A percentile compares a stretch with the other conserved stretches of the same genome.
phyloP scores from a whole-genome alignment of 768 basidiomycete species.

The Hemileccinum impolitum region DNA sequence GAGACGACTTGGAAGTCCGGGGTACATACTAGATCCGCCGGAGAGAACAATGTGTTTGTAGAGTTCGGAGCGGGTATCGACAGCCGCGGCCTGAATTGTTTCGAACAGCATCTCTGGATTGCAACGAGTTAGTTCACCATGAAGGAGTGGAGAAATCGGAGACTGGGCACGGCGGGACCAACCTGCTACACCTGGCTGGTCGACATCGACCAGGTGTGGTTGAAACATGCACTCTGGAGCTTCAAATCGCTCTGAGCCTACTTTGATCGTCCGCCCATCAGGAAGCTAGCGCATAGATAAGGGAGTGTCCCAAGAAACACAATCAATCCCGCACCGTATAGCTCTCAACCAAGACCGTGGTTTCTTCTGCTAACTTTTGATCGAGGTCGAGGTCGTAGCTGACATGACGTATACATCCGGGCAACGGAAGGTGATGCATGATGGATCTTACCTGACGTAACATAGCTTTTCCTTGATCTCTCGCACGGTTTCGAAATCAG shows the following conservation, averaged over 20 bases:
- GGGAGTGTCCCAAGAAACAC: not conserved
- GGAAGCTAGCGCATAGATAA: slow-evolving; percentile 58
- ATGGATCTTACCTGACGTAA: slow-evolving; percentile 76
- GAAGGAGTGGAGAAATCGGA: not conserved
- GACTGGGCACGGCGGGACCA: slow-evolving; percentile 19
- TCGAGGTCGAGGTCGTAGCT: slow-evolving; percentile 98
- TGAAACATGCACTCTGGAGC: slow-evolving; percentile 99
- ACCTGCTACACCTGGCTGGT: slow-evolving; percentile 96
- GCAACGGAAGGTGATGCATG: not conserved
- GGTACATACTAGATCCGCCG: slow-evolving; percentile 98
- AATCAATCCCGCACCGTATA: slow-evolving; percentile 71
- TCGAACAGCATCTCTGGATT: slow-evolving; percentile 88
- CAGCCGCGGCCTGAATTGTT: slow-evolving; percentile 87
- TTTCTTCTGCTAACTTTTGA: slow-evolving; percentile 90
- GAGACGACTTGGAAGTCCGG: slow-evolving; percentile 91
- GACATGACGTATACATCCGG: not conserved
- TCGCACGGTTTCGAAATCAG: slow-evolving; percentile 98
- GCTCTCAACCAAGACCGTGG: slow-evolving; percentile 92
- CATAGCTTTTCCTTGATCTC: slow-evolving; percentile 99
- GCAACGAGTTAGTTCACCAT: not conserved
- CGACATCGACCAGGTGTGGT: slow-evolving; percentile 94
- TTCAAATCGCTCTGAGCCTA: slow-evolving; percentile 97
- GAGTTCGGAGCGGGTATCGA: slow-evolving; percentile 85
- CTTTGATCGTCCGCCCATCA: slow-evolving; percentile 94
- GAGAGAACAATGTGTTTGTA: slow-evolving; percentile 99